Evolutionary conservation across 2,329 filamentous ascomycete genomes (phyloP).

Genomic region (Albophoma yamanashiensis): DNA sequence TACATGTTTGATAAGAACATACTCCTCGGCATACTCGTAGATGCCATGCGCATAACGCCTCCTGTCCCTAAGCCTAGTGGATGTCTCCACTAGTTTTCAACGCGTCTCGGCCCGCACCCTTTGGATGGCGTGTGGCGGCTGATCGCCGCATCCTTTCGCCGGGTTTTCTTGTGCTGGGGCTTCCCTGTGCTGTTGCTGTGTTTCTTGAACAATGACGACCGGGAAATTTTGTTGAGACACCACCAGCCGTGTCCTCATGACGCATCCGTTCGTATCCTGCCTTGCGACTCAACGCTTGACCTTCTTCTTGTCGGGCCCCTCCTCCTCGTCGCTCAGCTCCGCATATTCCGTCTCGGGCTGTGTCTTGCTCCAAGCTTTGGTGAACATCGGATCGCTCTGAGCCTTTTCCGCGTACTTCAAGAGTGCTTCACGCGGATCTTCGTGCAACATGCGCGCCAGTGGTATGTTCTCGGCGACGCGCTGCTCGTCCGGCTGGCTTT

Average conservation of each 20-base stretch:
- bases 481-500: slow-evolving; percentile 79
- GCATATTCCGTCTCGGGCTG: slow-evolving; percentile 90
- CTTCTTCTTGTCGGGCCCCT: slow-evolving; percentile 56
- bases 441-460: slow-evolving; percentile 85
- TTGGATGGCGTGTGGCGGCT: neutral
- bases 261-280: neutral
- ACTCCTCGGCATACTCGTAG: neutral
- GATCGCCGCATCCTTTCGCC: neutral
- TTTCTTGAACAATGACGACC: neutral
- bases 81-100: neutral
- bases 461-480: slow-evolving; percentile 85
- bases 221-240: neutral
- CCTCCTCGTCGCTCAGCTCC: slow-evolving; percentile 78
- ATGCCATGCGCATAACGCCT: neutral
- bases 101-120: neutral
- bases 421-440: slow-evolving; percentile 88
- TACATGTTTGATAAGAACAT: neutral
- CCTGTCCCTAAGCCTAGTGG: neutral
- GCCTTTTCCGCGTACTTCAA: slow-evolving; percentile 92
- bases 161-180: neutral
- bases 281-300: slow-evolving; percentile 35
- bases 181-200: neutral
- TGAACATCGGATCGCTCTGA: slow-evolving; percentile 88
- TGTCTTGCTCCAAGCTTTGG: slow-evolving; percentile 82
- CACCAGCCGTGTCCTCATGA: neutral